phyloP scores from a whole-genome alignment of 2,329 filamentous ascomycete genomes.

The Exophiala mesophila region DNA sequence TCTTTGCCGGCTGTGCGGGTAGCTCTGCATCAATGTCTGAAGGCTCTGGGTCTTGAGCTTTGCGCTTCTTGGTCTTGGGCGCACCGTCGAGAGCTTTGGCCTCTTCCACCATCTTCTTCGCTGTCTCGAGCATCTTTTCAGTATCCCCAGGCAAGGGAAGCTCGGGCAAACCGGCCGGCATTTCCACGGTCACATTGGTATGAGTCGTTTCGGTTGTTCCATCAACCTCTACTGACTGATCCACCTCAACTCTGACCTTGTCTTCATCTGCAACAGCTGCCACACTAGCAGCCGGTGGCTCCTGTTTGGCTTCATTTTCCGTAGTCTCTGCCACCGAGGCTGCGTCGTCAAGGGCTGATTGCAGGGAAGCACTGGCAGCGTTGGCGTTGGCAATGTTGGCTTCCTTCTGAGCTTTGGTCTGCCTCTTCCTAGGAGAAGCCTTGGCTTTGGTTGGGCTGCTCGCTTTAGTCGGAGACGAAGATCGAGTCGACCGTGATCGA shows the following conservation, averaged over 20 bases:
- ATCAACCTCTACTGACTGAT: conserved; percentile 66
- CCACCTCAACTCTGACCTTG: conserved; percentile 64
- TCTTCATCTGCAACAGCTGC: conserved; percentile 32
- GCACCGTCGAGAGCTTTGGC: conserved; percentile 48
- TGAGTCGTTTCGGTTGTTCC: conserved; percentile 63
- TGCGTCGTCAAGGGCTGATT: conserved; percentile 44
- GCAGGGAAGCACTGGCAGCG: conserved; percentile 45
- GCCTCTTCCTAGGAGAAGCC: conserved; percentile 52
- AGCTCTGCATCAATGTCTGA: conserved; percentile 33
- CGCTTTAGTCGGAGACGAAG: conserved; percentile 50
- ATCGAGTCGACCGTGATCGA: conserved; percentile 52
- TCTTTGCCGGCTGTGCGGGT: conserved; percentile 60
- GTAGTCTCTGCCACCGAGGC: conserved; percentile 30
- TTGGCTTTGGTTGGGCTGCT: conserved; percentile 28
- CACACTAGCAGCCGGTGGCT: conserved; percentile 9
- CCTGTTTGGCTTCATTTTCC: conserved; percentile 24
- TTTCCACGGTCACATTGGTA: conserved; percentile 69
- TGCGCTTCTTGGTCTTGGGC: conserved; percentile 57
- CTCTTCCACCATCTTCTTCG: conserved; percentile 80
- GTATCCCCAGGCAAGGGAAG: conserved; percentile 73
- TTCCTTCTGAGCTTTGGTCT: conserved; percentile 46
- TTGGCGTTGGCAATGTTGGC: conserved; percentile 45
- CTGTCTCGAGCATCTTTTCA: conserved; percentile 76
- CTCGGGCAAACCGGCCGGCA: conserved; percentile 62
- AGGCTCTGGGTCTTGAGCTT: conserved; percentile 53